Conservation (phyloP, 768 basidiomycete genomes). For the Chalciporus sphaerocephalus region DNA sequence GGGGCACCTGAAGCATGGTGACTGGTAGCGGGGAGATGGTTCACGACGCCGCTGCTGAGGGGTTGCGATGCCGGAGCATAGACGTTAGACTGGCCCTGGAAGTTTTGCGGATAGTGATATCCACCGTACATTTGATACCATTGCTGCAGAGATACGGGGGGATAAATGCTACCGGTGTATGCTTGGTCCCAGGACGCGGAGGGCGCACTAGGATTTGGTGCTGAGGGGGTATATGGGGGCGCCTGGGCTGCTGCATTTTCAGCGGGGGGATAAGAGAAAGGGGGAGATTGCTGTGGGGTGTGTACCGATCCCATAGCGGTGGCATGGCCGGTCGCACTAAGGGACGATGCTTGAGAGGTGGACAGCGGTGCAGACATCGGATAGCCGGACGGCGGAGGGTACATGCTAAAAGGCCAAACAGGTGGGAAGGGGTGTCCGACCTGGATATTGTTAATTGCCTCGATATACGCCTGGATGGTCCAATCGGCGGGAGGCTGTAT, state of each 20-base stretch:
- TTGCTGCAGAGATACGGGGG: background rate
- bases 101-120: background rate
- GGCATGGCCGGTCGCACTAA: background rate
- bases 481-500: background rate
- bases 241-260: background rate
- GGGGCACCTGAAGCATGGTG: background rate
- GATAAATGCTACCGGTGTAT: background rate
- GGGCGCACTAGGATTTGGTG: background rate
- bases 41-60: background rate
- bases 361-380: background rate
- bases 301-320: background rate
- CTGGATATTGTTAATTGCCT: background rate
- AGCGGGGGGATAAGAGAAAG: background rate
- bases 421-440: background rate
- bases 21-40: background rate
- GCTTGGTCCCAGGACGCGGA: background rate
- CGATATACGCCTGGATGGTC: background rate
- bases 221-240: background rate
- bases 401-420: background rate
- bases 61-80: background rate
- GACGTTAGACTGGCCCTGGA: background rate
- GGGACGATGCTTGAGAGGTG: background rate
- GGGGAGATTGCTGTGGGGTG: background rate
- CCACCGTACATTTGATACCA: background rate
- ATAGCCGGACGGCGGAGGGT: background rate